Percentiles rank a stretch among this genome's conserved stretches.
phyloP scores from a whole-genome alignment of 176 grass and related monocot genomes.

The Oryza glaberrima region DNA sequence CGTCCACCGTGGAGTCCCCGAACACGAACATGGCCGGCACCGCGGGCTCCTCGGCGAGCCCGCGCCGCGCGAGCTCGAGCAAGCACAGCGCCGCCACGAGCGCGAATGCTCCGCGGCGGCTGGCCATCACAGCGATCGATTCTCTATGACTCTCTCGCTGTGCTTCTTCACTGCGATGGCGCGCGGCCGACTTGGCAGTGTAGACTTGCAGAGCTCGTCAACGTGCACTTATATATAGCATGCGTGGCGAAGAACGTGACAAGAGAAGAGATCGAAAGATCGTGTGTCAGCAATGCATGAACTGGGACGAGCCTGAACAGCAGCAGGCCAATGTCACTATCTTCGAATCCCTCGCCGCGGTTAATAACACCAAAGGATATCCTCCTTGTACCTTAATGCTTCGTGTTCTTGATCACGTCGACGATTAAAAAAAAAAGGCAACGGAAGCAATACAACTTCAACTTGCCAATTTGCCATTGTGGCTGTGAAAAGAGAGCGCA shows the following conservation, averaged over 20 bases:
- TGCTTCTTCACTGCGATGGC: not conserved
- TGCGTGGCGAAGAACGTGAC: not conserved
- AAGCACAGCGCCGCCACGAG: conserved; percentile 36
- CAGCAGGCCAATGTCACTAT: not conserved
- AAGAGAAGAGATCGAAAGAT: not conserved
- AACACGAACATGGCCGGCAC: conserved; percentile 85
- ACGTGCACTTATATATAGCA: conserved; percentile 13
- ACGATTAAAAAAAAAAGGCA: not conserved
- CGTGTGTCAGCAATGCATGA: not conserved
- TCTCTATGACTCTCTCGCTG: not conserved
- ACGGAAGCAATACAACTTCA: not conserved
- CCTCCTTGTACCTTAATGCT: not conserved
- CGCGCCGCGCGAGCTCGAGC: conserved; percentile 17
- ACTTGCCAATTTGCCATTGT: not conserved
- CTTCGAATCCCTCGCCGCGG: conserved; percentile 13
- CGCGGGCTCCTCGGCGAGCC: not conserved
- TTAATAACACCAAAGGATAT: conserved; percentile 18
- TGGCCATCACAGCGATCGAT: conserved; percentile 10
- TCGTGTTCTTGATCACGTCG: conserved; percentile 11
- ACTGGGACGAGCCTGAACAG: not conserved
- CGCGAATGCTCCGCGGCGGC: not conserved
- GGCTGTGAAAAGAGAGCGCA: not conserved
- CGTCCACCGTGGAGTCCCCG: conserved; percentile 83
- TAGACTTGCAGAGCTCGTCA: not conserved
- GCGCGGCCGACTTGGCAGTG: too few species aligned